Base-by-base conservation (phyloP, 2,329 filamentous ascomycete genomes). In the Scedosporium dehoogii region DNA sequence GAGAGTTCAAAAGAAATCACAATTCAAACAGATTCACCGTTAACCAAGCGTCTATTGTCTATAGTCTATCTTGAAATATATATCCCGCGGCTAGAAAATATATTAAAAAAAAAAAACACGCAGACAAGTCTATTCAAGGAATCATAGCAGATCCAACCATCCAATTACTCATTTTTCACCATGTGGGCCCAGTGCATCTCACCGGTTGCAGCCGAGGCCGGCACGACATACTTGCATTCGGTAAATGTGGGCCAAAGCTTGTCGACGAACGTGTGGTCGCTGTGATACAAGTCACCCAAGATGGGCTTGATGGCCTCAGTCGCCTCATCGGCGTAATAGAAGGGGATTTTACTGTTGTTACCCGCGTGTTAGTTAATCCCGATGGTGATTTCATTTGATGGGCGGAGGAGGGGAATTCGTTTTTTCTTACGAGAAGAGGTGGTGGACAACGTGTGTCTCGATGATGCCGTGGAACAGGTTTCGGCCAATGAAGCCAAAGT, bases 261-360 rank as follows among this genome's bases (percentile, higher is more conserved):
- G 59, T 75, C 74, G 62, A 79, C 66, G 69, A 81, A 81, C 25
- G 73, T 68, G 12, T 74, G 69, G 58, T 81, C 79, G 7, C 72
- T 69, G 68, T 75, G 75, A 72, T 86, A 86, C 61, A 80, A 74
- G 33, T 79, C 74, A 6, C 83, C 83, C 18, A 86, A 77, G n/a
- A 85, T 72, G 9, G 78, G 78, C 68, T 76, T 77, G 69, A 86
- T 82, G n/a, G 92, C 92, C 69, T 97, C 92, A 69, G 87, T 89
- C 63, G 93, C 92, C 79, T 97, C 92, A 69, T 96, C 92, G 72
- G 92, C 93, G 75, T 97, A 84, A 80, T 97, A 97, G 80, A 97
- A 97, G 66, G 93, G 93, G 68, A 97, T 97, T 71, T 86, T 90
- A 77, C 90, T 93, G 74, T n/a, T n/a, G 21, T 12, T 12, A 38